phyloP scores from a whole-genome alignment of 2,329 filamentous ascomycete genomes.

The Phyllosticta citriasiana region DNA sequence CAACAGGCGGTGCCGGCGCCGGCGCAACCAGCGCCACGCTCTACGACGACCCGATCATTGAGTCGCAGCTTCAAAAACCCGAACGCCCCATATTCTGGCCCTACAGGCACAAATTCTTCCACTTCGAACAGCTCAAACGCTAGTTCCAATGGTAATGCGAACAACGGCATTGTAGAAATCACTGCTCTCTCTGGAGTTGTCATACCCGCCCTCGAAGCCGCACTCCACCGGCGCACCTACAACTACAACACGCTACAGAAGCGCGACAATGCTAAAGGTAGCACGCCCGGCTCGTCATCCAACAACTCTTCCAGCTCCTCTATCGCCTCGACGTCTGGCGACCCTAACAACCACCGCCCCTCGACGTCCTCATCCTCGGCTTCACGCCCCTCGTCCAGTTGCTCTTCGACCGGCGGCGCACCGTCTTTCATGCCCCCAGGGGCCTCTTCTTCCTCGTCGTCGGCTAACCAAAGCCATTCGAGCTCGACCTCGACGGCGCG shows the following conservation, averaged over 20 bases:
- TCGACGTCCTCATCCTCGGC: background rate
- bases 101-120: constrained; percentile 11
- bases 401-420: background rate
- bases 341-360: background rate
- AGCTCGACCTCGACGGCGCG: constrained; percentile 17
- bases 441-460: background rate
- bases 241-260: constrained; percentile 48
- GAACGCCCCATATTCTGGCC: background rate
- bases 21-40: constrained; percentile 2
- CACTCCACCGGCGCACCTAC: constrained; percentile 65
- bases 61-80: constrained; percentile 5
- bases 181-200: constrained; percentile 87
- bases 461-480: background rate
- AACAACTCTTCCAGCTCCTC: background rate
- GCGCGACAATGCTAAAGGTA: constrained; percentile 3
- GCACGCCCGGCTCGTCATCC: background rate
- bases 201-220: constrained; percentile 83
- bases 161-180: constrained; percentile 48
- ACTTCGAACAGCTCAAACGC: constrained; percentile 10
- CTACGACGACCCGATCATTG: constrained; percentile 1
- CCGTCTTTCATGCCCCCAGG: background rate
- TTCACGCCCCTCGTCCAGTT: background rate
- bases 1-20: background rate
- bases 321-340: background rate
- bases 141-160: background rate